Base-by-base conservation (phyloP, 305 asterid genomes). In the Petunia hybrid region DNA sequence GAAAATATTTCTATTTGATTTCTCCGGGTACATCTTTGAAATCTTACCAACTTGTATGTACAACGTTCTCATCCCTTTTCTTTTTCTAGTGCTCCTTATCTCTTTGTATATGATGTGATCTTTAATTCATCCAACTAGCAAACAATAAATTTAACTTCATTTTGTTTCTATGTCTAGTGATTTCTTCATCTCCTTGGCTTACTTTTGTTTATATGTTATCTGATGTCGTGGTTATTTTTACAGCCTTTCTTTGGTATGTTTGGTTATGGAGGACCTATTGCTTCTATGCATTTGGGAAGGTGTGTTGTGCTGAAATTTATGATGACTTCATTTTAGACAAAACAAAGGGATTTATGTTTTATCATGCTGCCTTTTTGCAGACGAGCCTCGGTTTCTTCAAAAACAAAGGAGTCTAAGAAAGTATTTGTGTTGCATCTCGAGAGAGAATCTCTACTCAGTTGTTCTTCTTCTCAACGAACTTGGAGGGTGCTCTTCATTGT, bases 211-310 rank as follows among this genome's bases (percentile, higher is more conserved):
- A 10, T 79, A 10, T 5, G 57, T 69, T 69, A 16, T 22, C 76
- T 69, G 16, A 71, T 12, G 35, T 3, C 35, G 78, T 77, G 59
- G 56, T 81, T 59, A 69, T 45, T 39, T 77, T 66, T 86, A 87
- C 95, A 94, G 98, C 97, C 98, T 85, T 89, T 61, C 89, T 94
- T 94, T 63, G 97, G 98, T 70, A 91, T 94, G 97, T 94, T 89
- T 55, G 97, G 97, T 9, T 91, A 89, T 84, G 98, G 98, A 51
- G 98, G 97, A 78, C 86, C 91, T 48, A 86, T 92, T 56, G 97
- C 98, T 43, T 85, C 97, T 7, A 94, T 94, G 95, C 88, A 87
- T 78, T 85, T 94, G 78, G 98, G 98, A 83, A 90, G 94, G 98
- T 92, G 90, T 80, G 85, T 46, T 73, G 66, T 66, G 39, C 69